Evolutionary conservation across 2,329 filamentous ascomycete species (phyloP).

Genomic region (Byssoonygena ceratinophila): DNA sequence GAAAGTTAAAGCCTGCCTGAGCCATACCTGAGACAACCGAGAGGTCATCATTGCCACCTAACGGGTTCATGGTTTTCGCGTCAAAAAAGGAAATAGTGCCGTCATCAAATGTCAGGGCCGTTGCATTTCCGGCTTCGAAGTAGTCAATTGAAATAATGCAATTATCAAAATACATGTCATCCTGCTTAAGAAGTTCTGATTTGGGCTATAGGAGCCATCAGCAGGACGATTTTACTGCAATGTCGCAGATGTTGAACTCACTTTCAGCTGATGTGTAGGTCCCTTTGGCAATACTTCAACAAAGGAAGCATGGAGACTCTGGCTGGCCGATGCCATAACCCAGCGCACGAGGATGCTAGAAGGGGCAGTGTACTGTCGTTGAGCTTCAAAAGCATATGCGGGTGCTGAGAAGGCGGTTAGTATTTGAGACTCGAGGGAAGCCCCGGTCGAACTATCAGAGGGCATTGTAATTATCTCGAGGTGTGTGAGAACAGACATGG

Average conservation of each 20-base stretch:
- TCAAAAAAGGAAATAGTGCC: slow-evolving; percentile 73
- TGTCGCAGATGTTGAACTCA: slow-evolving; percentile 16
- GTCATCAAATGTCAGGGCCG: slow-evolving; percentile 68
- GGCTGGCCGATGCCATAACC: slow-evolving; percentile 60
- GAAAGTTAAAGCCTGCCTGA: slow-evolving; percentile 68
- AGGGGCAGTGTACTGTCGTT: slow-evolving; percentile 49
- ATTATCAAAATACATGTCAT: slow-evolving; percentile 60
- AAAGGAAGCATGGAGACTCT: slow-evolving; percentile 62
- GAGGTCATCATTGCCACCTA: slow-evolving; percentile 54
- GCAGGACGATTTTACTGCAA: background rate
- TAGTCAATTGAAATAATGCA: slow-evolving; percentile 58
- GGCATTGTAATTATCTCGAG: slow-evolving; percentile 62
- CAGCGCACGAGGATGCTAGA: slow-evolving; percentile 73
- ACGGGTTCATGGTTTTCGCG: slow-evolving; percentile 57
- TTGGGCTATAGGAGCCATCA: slow-evolving; percentile 29
- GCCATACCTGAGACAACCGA: slow-evolving; percentile 58
- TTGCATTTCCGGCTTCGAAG: slow-evolving; percentile 58
- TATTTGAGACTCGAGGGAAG: slow-evolving; percentile 48
- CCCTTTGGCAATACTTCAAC: slow-evolving; percentile 61
- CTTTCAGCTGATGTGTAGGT: slow-evolving; percentile 40
- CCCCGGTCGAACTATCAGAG: slow-evolving; percentile 48
- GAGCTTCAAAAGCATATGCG: slow-evolving; percentile 39
- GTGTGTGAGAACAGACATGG: slow-evolving; percentile 55
- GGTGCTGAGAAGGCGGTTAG: slow-evolving; percentile 61
- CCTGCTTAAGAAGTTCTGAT: slow-evolving; percentile 51